Conservation (phyloP, 2,329 filamentous ascomycete species). For the Thelonectria blattea region DNA sequence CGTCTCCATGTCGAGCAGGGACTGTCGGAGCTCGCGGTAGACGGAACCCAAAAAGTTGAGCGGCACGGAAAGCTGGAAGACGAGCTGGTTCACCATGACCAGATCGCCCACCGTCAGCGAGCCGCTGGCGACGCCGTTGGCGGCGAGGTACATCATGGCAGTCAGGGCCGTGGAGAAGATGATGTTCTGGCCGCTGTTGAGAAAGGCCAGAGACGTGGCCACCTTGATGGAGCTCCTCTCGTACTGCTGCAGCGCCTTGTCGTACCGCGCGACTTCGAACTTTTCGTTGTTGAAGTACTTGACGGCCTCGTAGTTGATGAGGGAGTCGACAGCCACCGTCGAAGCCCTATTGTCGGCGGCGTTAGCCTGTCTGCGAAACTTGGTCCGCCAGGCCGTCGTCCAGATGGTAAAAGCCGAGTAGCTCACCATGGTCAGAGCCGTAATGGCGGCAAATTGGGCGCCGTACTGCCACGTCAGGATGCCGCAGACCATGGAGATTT, state of each 20-base stretch:
- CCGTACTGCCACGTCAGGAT: constrained; percentile 98
- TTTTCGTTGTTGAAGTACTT: constrained; percentile 99
- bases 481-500: constrained; percentile 94
- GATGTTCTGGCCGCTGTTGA: constrained; percentile 95
- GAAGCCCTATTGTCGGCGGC: constrained; percentile 95
- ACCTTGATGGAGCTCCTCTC: constrained; percentile 97
- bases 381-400: constrained; percentile 96
- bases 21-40: constrained; percentile 94
- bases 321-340: constrained; percentile 91
- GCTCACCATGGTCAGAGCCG: constrained; percentile 85
- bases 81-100: constrained; percentile 98
- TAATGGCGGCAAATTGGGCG: constrained; percentile 88
- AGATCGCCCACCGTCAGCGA: constrained; percentile 89
- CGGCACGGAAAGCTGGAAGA: constrained; percentile 96
- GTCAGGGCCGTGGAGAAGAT: constrained; percentile 96
- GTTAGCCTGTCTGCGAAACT: constrained; percentile 93
- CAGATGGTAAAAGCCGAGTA: constrained; percentile 97
- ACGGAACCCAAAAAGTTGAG: constrained; percentile 98
- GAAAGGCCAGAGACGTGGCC: constrained; percentile 86
- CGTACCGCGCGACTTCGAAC: constrained; percentile 90
- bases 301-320: constrained; percentile 99
- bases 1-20: constrained; percentile 96
- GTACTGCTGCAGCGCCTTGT: constrained; percentile 83
- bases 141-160: constrained; percentile 97
- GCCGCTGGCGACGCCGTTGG: constrained; percentile 83